Base-by-base conservation (phyloP, 768 basidiomycete species). In the Mycena epipterygia region DNA sequence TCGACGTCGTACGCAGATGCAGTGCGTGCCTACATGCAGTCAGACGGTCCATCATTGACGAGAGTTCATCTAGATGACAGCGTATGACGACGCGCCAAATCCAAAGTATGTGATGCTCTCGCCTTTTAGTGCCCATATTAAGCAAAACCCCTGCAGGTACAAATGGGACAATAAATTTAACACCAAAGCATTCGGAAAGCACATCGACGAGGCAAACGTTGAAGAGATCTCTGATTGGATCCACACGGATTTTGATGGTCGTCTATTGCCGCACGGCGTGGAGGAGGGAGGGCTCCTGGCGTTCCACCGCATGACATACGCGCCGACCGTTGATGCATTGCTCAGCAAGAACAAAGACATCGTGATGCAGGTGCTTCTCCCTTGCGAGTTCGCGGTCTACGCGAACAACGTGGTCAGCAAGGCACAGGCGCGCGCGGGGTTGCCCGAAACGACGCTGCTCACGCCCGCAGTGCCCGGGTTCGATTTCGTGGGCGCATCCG, bases 361-460 rank as follows among this genome's bases (percentile, higher is more conserved):
- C 39, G 14, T 44, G 17, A 30, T 61, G 23, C 67, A 60, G 32
- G 58, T 68, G 37, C 49, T 68, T 25, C 67, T 68, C 30, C 59
- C 67, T 25, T 59, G 59, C 67, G 30, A 44, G 4, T 68, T 68
- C 12, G 67, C 67, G 2, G 59, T 39, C 23, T 68, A 57, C 32
- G 67, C 67, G 2, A 68, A 55, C 52, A 48, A 61, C 16, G 6
- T 68, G 23, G 52, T 68, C 51, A 52, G 48, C 27, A 35, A 13
- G 19, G 65, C 57, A 6, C 67, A 60, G 41, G 58, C 58, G 41
- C 17, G 49, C 30, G 67, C 51, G 9, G 52, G 58, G 25, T 19
- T 67, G 27, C 56, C 46, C 30, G 27, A 61, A 42, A 60, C 51
- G 19, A 32, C 52, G 41, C 37, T 68, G 25, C 59, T 68, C 21